A percentile compares a stretch with the other conserved stretches of the same genome.
Conservation (phyloP, 2,329 filamentous ascomycete genomes). For the Pyrenophora seminiperda region DNA sequence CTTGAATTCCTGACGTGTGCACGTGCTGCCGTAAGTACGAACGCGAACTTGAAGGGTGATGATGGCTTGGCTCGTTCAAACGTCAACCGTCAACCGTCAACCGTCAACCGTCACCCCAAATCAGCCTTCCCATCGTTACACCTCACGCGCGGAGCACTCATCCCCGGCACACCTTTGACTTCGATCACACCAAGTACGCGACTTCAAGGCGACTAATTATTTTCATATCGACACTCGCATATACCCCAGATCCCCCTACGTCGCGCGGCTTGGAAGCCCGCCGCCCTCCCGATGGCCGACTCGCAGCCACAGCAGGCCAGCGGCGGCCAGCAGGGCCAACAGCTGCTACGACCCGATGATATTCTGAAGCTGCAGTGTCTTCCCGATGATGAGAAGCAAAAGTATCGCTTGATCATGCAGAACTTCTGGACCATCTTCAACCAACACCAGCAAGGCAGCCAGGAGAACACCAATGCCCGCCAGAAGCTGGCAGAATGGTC, state of each 20-base stretch:
- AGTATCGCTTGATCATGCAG: constrained; percentile 60
- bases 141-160: not conserved
- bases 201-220: not conserved
- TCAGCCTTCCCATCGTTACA: constrained; percentile 10
- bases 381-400: constrained; percentile 59
- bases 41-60: constrained; percentile 7
- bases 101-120: constrained; percentile 11
- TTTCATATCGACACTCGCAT: not conserved
- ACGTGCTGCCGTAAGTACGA: constrained; percentile 22
- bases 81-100: too few relatives aligned
- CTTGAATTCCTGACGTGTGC: too few relatives aligned
- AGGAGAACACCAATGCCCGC: constrained; percentile 57
- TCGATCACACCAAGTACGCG: constrained; percentile 2
- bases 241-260: not conserved
- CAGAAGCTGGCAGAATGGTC: constrained; percentile 59
- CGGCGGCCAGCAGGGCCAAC: constrained; percentile 26
- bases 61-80: constrained; percentile 8
- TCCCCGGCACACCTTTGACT: not conserved
- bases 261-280: constrained; percentile 18
- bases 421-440: constrained; percentile 61
- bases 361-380: constrained; percentile 48
- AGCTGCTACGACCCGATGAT: constrained; percentile 43
- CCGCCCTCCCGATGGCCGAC: constrained; percentile 40
- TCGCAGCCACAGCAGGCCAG: constrained; percentile 39
- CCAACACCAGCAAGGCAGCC: constrained; percentile 54